phyloP scores from a whole-genome alignment of 345 rosid species.

The Stellera chamaejasme region DNA sequence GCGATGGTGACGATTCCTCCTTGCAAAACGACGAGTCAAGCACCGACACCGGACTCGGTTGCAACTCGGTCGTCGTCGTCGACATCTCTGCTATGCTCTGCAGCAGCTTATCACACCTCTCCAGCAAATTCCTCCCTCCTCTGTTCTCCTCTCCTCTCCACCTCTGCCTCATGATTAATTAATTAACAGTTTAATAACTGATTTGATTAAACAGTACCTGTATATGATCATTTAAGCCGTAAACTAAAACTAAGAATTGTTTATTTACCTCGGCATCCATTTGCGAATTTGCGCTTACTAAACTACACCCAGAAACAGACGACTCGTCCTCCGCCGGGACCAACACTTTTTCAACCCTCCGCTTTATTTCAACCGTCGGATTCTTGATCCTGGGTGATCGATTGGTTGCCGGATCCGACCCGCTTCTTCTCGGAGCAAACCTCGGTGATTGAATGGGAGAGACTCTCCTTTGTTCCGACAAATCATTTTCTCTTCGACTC shows the following conservation, averaged over 20 bases:
- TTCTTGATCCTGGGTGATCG: conserved; percentile 31
- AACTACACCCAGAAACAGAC: conserved; percentile 42
- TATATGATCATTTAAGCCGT: too few relatives aligned
- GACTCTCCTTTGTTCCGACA: conserved; percentile 35
- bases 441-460: conserved; percentile 46
- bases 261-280: conserved; percentile 49
- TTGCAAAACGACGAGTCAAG: conserved; percentile 77
- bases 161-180: conserved; percentile 25
- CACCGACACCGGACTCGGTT: conserved; percentile 95
- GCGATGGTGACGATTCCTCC: conserved; percentile 81
- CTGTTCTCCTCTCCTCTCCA: conserved; percentile 46
- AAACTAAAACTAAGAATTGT: neutral
- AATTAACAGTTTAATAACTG: neutral
- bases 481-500: conserved; percentile 30
- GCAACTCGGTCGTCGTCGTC: conserved; percentile 48
- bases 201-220: neutral
- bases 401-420: conserved; percentile 23
- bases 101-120: conserved; percentile 87
- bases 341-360: conserved; percentile 22
- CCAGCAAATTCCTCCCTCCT: conserved; percentile 58
- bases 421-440: conserved; percentile 22
- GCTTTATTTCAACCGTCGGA: conserved; percentile 21
- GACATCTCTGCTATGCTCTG: conserved; percentile 79
- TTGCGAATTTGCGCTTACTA: conserved; percentile 36
- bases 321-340: conserved; percentile 38